phyloP scores from a whole-genome alignment of 176 grass and related monocot genomes.

The Lolium perenne region DNA sequence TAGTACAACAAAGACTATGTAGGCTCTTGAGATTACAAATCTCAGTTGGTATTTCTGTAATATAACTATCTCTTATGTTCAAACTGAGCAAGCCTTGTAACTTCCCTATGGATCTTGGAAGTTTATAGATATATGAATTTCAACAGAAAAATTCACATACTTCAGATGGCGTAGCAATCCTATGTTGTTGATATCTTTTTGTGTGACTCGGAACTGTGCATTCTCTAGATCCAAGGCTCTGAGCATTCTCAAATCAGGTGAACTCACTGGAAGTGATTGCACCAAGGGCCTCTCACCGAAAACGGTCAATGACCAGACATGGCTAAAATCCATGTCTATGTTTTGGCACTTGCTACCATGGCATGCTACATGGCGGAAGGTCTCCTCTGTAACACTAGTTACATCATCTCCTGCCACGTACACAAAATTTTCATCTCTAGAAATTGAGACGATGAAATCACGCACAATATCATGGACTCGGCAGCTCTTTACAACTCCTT shows the following conservation, averaged over 20 bases:
- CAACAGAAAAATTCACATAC: neutral
- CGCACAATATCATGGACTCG: slow-evolving; percentile 37
- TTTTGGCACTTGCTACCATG: neutral
- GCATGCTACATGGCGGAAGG: neutral
- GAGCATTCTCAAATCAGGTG: slow-evolving; percentile 3
- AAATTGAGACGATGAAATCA: slow-evolving; percentile 28
- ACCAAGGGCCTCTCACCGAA: neutral
- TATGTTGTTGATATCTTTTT: slow-evolving; percentile 5
- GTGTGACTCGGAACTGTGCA: neutral
- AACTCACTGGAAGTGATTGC: neutral
- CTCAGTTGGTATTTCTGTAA: neutral
- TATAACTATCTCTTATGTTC: neutral
- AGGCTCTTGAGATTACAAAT: neutral
- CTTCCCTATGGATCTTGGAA: slow-evolving; percentile 36
- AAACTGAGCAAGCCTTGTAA: neutral
- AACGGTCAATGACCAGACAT: neutral
- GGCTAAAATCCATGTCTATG: neutral
- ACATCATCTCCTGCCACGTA: neutral
- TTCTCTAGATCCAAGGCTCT: neutral
- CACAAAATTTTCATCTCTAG: slow-evolving; percentile 22
- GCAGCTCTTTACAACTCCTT: slow-evolving; percentile 3
- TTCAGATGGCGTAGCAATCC: slow-evolving; percentile 13
- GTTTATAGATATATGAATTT: neutral
- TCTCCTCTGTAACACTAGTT: neutral
- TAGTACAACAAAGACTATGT: slow-evolving; percentile 1